Evolutionary conservation across 768 basidiomycete genomes (phyloP), one percentile per base, ranked within the genome.

Genomic region (Leccinum pellstonianum): DNA sequence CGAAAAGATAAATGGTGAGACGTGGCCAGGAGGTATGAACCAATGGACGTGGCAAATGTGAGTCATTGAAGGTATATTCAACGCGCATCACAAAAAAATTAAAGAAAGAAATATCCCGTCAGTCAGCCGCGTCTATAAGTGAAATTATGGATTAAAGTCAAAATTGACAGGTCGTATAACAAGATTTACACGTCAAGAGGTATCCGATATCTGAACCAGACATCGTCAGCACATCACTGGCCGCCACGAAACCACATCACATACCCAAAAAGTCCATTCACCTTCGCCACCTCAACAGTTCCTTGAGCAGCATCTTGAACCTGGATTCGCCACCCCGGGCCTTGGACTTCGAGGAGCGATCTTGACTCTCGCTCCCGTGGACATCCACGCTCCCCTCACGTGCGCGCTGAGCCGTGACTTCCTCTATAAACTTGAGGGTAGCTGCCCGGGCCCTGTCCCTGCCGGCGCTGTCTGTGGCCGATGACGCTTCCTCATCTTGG

Each of bases 391-490:
- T 29, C 27, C 33, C 59, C 37, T 64, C 52, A 19, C 52, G 58
- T 25, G 9, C 31, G 43, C 21, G 59, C 49, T 35, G 48, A 29
- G n/a, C 41, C 51, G 17, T 41, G 15, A 33, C n/a, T 0, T 58
- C 65, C 12, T 68, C 66, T 4, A 59, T 47, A 43, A 68, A 68
- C 59, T 54, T 58, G 58, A 54, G 29, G 3, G 62, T 27, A 27
- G 25, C 27, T 5, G 64, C 64, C 2, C 67, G 25, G 25, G 25
- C 25, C 25, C 61, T 12, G 37, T 41, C 19, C 60, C 58, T 3
- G 29, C 37, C 27, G 70, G 70, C 0, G 71, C 70, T 2, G 70
- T 73, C 53, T 70, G 70, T 47, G 70, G 70, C 11, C 71, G 67
- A 23, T 35, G 46, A 9, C 50, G 62, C 51, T 58, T 61, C 54